Evolutionary conservation across 2,329 filamentous ascomycete genomes (phyloP).

Genomic region (Pseudohalonectria lignicola): DNA sequence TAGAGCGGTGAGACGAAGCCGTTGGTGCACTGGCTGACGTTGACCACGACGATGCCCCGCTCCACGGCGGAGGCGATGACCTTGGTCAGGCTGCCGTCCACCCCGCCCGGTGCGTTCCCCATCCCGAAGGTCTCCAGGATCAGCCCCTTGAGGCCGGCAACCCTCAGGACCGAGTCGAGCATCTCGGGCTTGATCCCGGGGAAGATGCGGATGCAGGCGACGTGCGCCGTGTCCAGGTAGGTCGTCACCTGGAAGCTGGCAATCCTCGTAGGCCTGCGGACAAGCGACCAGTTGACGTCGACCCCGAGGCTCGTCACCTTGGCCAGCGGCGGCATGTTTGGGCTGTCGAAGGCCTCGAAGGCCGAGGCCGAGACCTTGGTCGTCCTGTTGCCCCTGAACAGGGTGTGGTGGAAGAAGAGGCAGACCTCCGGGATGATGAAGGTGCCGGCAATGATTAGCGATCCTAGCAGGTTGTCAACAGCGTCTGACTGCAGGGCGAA

Average conservation of each 20-base stretch:
- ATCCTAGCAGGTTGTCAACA: conserved; percentile 79
- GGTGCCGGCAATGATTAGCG: conserved; percentile 80
- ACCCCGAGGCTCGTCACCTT: conserved; percentile 72
- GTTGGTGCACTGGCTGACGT: conserved; percentile 79
- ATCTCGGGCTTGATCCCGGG: conserved; percentile 90
- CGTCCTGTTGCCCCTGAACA: conserved; percentile 79
- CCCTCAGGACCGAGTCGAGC: conserved; percentile 71
- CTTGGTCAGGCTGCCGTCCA: conserved; percentile 67
- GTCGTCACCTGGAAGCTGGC: conserved; percentile 64
- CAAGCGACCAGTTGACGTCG: conserved; percentile 69
- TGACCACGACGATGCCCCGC: conserved; percentile 76
- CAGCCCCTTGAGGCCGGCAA: conserved; percentile 68
- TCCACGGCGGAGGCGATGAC: conserved; percentile 68
- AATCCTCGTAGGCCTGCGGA: conserved; percentile 63
- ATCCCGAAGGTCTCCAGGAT: conserved; percentile 90
- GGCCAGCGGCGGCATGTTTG: conserved; percentile 76
- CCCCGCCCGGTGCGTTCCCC: conserved; percentile 77
- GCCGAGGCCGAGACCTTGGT: conserved; percentile 81
- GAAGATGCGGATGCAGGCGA: conserved; percentile 82
- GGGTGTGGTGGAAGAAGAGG: conserved; percentile 84
- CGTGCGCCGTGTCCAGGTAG: conserved; percentile 74
- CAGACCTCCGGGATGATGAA: conserved; percentile 91
- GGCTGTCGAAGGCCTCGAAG: conserved; percentile 79
- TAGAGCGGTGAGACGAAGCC: conserved; percentile 72
- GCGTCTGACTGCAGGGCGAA: conserved; percentile 85